Percentiles rank a stretch among this genome's conserved stretches.
These are phyloP conservation scores for Hyaloperonospora brassicae DNA, from an alignment of 352 stramenopile genomes.

Conservation along the genomic window DNA sequence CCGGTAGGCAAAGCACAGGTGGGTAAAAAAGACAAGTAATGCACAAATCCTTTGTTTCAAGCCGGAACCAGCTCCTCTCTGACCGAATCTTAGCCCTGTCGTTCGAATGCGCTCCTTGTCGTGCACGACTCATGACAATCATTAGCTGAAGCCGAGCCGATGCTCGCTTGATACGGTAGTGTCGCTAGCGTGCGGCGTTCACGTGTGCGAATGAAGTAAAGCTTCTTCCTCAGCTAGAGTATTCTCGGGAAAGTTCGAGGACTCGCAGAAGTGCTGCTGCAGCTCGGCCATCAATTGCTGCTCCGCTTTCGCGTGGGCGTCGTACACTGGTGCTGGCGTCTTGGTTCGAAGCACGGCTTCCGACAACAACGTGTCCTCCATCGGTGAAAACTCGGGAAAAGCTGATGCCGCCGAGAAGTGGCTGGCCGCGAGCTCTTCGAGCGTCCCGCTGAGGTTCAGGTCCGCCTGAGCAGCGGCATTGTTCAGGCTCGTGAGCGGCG, in stretches of 20 bases:
- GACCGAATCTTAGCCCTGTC: too few relatives aligned
- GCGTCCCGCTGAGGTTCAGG: slow-evolving; percentile 27
- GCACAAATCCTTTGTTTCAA: too few relatives aligned
- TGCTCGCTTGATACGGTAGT: too few relatives aligned
- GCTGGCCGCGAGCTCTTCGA: slow-evolving; percentile 42
- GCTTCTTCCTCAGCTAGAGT: slow-evolving; percentile 40
- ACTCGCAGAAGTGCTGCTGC: slow-evolving; percentile 40
- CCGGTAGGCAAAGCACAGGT: too few relatives aligned
- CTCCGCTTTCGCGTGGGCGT: slow-evolving; percentile 28
- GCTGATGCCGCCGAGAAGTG: slow-evolving; percentile 57
- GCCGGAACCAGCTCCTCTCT: too few relatives aligned
- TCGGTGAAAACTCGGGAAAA: slow-evolving; percentile 55
- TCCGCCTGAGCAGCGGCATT: slow-evolving; percentile 19
- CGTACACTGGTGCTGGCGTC: slow-evolving; percentile 7
- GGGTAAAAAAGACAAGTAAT: too few relatives aligned
- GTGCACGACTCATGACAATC: too few relatives aligned
- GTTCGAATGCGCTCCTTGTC: too few relatives aligned
- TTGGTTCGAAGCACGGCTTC: slow-evolving; percentile 24
- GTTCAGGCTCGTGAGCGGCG: slow-evolving; percentile 24
- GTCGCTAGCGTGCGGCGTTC: slow-evolving; percentile 6
- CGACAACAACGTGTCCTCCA: slow-evolving; percentile 43
- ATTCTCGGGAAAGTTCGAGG: slow-evolving; percentile 60
- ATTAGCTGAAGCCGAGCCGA: too few relatives aligned
- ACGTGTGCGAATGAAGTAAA: slow-evolving; percentile 30
- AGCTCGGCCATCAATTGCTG: slow-evolving; percentile 35